phyloP scores from a whole-genome alignment of 2,329 filamentous ascomycete species.

The Paramyrothecium sp. region DNA sequence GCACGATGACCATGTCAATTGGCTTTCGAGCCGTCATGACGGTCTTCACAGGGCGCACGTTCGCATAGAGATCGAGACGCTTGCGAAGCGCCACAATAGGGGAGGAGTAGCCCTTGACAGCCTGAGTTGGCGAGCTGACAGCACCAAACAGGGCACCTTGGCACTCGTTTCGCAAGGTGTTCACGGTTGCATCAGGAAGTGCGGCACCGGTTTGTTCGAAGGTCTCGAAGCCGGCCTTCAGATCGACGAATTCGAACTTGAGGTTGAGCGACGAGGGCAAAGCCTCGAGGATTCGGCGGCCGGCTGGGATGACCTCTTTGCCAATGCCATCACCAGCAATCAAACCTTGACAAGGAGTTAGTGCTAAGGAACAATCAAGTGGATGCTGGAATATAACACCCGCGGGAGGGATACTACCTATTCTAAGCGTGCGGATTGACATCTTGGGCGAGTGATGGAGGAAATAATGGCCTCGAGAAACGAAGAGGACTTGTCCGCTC shows the following conservation, averaged over 20 bases:
- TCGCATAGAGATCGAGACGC: slow-evolving; percentile 91
- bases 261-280: slow-evolving; percentile 87
- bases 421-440: slow-evolving; percentile 41
- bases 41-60: slow-evolving; percentile 93
- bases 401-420: too few relatives aligned
- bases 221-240: slow-evolving; percentile 88
- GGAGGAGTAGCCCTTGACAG: slow-evolving; percentile 92
- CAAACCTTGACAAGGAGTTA: slow-evolving; percentile 60
- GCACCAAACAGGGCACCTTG: slow-evolving; percentile 96
- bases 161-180: slow-evolving; percentile 85
- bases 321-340: slow-evolving; percentile 98
- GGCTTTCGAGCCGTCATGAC: slow-evolving; percentile 63
- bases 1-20: slow-evolving; percentile 96
- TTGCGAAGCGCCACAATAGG: slow-evolving; percentile 97
- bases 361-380: neutral
- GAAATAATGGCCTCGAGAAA: neutral
- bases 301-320: slow-evolving; percentile 95
- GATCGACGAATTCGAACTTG: slow-evolving; percentile 91
- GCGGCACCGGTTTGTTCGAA: slow-evolving; percentile 89
- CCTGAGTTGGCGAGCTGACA: slow-evolving; percentile 85
- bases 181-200: slow-evolving; percentile 86
- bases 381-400: too few relatives aligned
- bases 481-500: neutral
- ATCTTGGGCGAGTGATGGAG: too few relatives aligned
- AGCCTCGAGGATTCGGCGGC: slow-evolving; percentile 86